phyloP scores from a whole-genome alignment of 169 alveolate genomes.

The Toxoplasma gondii region DNA sequence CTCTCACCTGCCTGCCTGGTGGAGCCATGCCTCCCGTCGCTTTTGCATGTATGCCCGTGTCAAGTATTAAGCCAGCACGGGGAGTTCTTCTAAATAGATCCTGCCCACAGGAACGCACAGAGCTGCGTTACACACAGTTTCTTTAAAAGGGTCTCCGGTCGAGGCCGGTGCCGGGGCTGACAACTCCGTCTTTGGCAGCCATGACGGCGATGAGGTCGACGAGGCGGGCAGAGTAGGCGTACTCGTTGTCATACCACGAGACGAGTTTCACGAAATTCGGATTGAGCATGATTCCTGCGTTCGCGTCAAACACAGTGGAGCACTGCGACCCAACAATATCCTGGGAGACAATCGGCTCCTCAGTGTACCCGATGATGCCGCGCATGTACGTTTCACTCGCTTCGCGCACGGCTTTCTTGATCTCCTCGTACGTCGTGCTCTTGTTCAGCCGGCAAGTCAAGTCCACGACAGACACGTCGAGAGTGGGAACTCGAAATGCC shows the following conservation, averaged over 20 bases:
- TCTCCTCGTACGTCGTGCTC: constrained; percentile 93
- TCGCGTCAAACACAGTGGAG: constrained; percentile 95
- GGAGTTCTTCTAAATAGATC: too few species aligned
- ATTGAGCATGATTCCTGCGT: constrained; percentile 97
- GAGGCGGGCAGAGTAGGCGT: constrained; percentile 98
- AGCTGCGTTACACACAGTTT: too few species aligned
- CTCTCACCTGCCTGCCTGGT: too few species aligned
- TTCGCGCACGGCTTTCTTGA: constrained; percentile 90
- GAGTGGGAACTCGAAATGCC: constrained; percentile 99
- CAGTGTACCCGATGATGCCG: constrained; percentile 97
- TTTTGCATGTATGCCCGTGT: too few species aligned
- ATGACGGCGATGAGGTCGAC: constrained; percentile 91
- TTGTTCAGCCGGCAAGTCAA: constrained; percentile 94
- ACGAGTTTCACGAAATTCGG: constrained; percentile 96
- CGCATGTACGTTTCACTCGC: constrained; percentile 92
- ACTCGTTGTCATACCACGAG: constrained; percentile 99
- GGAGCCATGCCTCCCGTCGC: too few species aligned
- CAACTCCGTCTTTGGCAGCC: constrained; percentile 72
- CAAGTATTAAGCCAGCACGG: too few species aligned
- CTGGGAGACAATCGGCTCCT: constrained; percentile 94
- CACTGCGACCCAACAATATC: constrained; percentile 94
- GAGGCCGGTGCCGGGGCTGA: constrained; percentile 41
- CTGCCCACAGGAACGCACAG: too few species aligned
- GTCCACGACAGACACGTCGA: constrained; percentile 98
- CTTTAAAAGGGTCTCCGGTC: constrained; percentile 44